Percentiles rank a stretch among this genome's conserved stretches.
phyloP scores from a whole-genome alignment of 73 alveolate genomes.

The Chromera velia region DNA sequence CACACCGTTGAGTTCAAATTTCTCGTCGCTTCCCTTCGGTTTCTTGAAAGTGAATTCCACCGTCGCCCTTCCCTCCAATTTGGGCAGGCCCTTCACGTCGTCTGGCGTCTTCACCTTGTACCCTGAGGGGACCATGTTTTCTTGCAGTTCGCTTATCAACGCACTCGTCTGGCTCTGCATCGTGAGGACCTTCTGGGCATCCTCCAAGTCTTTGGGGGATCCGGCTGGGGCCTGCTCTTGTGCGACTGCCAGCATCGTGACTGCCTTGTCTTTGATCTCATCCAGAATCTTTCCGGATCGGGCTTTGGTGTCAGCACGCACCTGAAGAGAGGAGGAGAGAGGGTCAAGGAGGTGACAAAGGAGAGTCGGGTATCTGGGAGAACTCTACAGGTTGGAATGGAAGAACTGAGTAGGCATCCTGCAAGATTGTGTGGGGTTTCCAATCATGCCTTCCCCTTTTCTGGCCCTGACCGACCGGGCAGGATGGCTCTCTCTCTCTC shows the following conservation, averaged over 20 bases:
- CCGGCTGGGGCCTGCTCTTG: not conserved
- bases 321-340: too few relatives aligned
- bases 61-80: not conserved
- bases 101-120: not conserved
- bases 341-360: too few relatives aligned
- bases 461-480: not conserved
- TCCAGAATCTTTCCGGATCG: not conserved
- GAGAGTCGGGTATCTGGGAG: too few relatives aligned
- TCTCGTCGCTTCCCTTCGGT: not conserved
- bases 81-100: not conserved
- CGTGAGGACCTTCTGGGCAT: not conserved
- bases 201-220: not conserved
- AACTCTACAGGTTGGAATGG: too few relatives aligned
- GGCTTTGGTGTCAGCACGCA: not conserved
- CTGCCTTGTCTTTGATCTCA: not conserved
- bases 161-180: not conserved
- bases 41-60: not conserved
- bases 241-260: not conserved
- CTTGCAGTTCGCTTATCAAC: not conserved
- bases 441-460: too few relatives aligned
- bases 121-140: not conserved
- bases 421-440: too few relatives aligned
- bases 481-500: not conserved
- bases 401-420: too few relatives aligned
- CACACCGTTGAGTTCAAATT: not conserved